phyloP scores from a whole-genome alignment of 192 early-diverging fungal species.

The Rhizophagus sp. region DNA sequence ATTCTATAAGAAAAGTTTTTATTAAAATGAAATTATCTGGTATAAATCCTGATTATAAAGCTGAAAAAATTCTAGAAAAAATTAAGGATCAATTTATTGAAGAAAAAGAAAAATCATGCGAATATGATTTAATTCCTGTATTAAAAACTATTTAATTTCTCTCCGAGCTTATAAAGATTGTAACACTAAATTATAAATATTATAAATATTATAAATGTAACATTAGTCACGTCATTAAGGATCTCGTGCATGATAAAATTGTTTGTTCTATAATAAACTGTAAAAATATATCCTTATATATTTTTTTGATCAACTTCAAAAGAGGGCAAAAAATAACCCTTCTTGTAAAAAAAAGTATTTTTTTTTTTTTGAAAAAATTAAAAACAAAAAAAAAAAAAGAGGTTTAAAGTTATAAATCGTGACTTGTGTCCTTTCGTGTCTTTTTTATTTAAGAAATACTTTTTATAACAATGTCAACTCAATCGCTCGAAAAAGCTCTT shows the following conservation, averaged over 20 bases:
- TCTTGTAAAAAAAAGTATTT: no score
- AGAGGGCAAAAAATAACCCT: not conserved
- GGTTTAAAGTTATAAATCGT: no score
- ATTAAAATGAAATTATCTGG: not conserved
- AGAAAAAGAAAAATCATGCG: not conserved
- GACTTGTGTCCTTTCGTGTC: no score
- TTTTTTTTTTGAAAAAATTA: no score
- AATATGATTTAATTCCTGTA: not conserved
- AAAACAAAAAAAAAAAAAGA: no score
- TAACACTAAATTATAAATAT: no score
- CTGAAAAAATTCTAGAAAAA: not conserved
- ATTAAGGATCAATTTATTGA: not conserved
- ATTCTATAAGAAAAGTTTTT: not conserved
- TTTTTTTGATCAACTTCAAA: not conserved
- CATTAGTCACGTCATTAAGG: not conserved
- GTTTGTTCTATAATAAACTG: not conserved
- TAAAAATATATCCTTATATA: not conserved
- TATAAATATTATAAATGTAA: not conserved
- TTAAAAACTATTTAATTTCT: not conserved
- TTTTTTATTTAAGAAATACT: not conserved
- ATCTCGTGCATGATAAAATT: no score
- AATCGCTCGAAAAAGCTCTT: constrained; percentile 1
- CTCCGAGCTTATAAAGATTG: no score
- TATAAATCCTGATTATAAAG: not conserved
- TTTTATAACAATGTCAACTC: constrained; percentile 2